Evolutionary conservation across 148 eudicot genomes (phyloP), one percentile per base, ranked within the genome.

Genomic region (Vaccinium vitisidaea): DNA sequence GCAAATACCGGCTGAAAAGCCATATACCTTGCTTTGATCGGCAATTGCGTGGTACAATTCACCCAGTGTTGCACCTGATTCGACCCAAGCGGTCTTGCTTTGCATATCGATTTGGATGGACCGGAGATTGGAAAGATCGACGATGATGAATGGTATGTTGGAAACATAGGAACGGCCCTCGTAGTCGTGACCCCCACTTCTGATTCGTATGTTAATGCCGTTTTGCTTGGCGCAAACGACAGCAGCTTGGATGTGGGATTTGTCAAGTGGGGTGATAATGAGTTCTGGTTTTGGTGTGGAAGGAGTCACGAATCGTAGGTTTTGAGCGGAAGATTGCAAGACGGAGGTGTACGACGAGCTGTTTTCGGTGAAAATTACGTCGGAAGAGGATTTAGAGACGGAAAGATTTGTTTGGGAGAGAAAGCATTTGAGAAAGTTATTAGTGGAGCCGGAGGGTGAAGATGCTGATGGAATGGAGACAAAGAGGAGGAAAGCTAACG

Each of bases 181-280:
- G 6, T 88, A 90, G 78, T 90, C 91, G 23, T 90, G 91, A 75
- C 91, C 91, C 5, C 91, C 90, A 23, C 91, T 90, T 6, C 90
- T 85, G 63, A 87, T 77, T 73, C 88, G 75, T 77, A 86, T 58
- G 77, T 82, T 75, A 46, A 87, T 32, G 2, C 73, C 39, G 1
- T 84, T 80, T 52, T 84, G 14, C 67, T 80, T 87, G 0, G 88
- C 75, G 58, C 91, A 90, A 21, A 79, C 78, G 2, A 90, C 88
- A 0, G 88, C 86, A 0, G 85, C 85, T 48, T 88, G 90, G 70
- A 90, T 88, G 8, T 90, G 84, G 63, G 82, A 84, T 82, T 86
- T 89, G 18, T 19, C 25, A 21, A 78, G 58, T 5, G 91, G 90
- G 6, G 87, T 87, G 87, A 86, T 82, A 54, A 90, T 90, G 80